Evolutionary conservation across 768 basidiomycete genomes (phyloP).

Genomic region (Tylopilus plumbeoviolaceoides): DNA sequence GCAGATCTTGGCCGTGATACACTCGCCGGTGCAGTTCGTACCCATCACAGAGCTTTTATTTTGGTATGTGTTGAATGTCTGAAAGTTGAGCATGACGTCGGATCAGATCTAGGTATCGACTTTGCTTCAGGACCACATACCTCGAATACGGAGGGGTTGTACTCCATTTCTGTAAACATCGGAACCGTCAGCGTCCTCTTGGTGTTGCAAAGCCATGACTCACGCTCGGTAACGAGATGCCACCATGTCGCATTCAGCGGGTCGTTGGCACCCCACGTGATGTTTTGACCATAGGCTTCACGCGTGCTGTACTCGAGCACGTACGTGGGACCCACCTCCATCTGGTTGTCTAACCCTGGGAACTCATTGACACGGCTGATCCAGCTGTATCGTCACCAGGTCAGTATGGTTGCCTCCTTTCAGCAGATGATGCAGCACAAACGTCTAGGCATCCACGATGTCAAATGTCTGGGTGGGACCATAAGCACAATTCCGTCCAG

Average conservation of each 20-base stretch:
- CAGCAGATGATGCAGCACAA: conserved; percentile 17
- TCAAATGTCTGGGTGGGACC: conserved; percentile 54
- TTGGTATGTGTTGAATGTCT: not conserved
- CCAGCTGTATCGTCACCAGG: conserved; percentile 41
- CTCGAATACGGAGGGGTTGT: conserved; percentile 19
- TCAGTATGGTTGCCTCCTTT: not conserved
- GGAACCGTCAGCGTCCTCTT: not conserved
- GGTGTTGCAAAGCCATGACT: not conserved
- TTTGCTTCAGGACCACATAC: conserved; percentile 5
- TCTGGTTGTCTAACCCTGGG: conserved; percentile 52
- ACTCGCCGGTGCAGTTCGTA: not conserved
- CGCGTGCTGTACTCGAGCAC: conserved; percentile 62
- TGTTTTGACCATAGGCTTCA: conserved; percentile 50
- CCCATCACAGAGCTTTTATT: not conserved
- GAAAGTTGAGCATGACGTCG: not conserved
- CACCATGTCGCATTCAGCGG: conserved; percentile 76
- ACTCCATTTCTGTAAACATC: conserved; percentile 20
- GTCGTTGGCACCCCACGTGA: conserved; percentile 54
- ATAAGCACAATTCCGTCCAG: too few species aligned
- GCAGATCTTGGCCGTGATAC: conserved; percentile 54
- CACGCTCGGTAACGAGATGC: conserved; percentile 66
- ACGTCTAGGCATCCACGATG: conserved; percentile 72
- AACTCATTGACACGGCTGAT: conserved; percentile 55
- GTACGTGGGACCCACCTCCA: conserved; percentile 53
- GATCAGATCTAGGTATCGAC: not conserved